These are phyloP conservation scores for Nitzschia palea DNA, from an alignment of 108 stramenopile species.

Conservation along the genomic window DNA sequence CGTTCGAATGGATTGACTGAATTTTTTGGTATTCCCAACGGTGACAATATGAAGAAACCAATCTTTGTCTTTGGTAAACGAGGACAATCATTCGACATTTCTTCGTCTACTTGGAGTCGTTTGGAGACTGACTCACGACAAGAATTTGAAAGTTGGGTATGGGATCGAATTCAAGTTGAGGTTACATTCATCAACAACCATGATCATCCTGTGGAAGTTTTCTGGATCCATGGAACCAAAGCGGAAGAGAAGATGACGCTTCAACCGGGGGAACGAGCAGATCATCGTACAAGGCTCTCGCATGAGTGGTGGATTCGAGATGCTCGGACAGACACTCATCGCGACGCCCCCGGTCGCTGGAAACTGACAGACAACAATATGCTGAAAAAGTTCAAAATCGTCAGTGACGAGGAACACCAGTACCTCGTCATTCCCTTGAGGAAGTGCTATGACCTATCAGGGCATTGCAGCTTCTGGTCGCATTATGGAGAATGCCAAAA, in stretches of 20 bases:
- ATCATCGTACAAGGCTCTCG: slow-evolving; percentile 34
- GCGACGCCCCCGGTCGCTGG: slow-evolving; percentile 43
- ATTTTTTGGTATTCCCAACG: slow-evolving; percentile 49
- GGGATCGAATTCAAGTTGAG: slow-evolving; percentile 45
- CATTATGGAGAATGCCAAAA: slow-evolving; percentile 38
- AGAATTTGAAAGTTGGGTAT: slow-evolving; percentile 54
- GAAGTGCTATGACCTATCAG: slow-evolving; percentile 51
- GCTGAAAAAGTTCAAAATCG: slow-evolving; percentile 44
- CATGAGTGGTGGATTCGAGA: slow-evolving; percentile 68
- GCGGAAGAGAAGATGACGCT: slow-evolving; percentile 31
- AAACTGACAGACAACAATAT: slow-evolving; percentile 34
- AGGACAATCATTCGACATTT: slow-evolving; percentile 33
- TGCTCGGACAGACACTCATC: slow-evolving; percentile 43
- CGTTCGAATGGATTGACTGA: slow-evolving; percentile 41
- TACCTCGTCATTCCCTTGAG: slow-evolving; percentile 32
- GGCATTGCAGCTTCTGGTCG: slow-evolving; percentile 60
- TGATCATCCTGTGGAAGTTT: slow-evolving; percentile 59
- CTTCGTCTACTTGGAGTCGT: slow-evolving; percentile 7
- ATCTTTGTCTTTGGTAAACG: slow-evolving; percentile 56
- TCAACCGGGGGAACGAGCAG: slow-evolving; percentile 22
- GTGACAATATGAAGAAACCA: slow-evolving; percentile 35
- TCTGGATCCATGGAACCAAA: slow-evolving; percentile 48
- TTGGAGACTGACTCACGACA: slow-evolving; percentile 28
- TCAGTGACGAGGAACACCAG: slow-evolving; percentile 25
- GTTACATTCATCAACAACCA: slow-evolving; percentile 56